These are phyloP conservation scores for Camellia granthamiana DNA, from an alignment of 148 eudicot genomes.

Conservation along the genomic window DNA sequence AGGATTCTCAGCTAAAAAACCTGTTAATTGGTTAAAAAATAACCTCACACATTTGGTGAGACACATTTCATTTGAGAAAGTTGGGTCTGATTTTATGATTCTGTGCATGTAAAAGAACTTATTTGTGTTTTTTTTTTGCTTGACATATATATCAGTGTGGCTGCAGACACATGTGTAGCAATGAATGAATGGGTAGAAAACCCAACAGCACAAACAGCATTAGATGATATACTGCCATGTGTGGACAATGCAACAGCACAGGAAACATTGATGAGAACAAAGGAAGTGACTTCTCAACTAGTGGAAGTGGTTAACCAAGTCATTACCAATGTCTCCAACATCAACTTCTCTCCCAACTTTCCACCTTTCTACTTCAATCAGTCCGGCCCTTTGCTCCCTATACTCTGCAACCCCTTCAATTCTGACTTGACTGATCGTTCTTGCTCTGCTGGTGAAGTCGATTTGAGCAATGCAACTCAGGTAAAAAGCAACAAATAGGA, in stretches of 20 bases:
- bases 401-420: conserved; percentile 73
- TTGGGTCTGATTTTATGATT: too few species aligned
- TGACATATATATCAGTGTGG: conserved; percentile 44
- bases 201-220: conserved; percentile 80
- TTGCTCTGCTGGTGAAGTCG: conserved; percentile 64
- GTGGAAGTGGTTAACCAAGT: conserved; percentile 67
- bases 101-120: too few species aligned
- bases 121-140: neutral
- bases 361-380: conserved; percentile 77
- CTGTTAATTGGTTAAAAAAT: too few species aligned
- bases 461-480: conserved; percentile 77
- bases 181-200: conserved; percentile 83
- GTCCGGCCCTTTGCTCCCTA: conserved; percentile 79
- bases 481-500: conserved; percentile 30
- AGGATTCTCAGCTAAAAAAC: too few species aligned
- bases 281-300: conserved; percentile 77
- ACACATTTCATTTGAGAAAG: too few species aligned
- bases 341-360: conserved; percentile 64
- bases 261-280: conserved; percentile 66
- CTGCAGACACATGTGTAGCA: conserved; percentile 73
- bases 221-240: conserved; percentile 87
- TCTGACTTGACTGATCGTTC: conserved; percentile 49
- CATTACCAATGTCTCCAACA: conserved; percentile 76
- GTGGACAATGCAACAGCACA: conserved; percentile 80
- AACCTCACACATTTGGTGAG: too few species aligned